These are phyloP conservation scores for Volutella citrinella DNA, from an alignment of 2,329 filamentous ascomycete genomes.

Conservation along the genomic window DNA sequence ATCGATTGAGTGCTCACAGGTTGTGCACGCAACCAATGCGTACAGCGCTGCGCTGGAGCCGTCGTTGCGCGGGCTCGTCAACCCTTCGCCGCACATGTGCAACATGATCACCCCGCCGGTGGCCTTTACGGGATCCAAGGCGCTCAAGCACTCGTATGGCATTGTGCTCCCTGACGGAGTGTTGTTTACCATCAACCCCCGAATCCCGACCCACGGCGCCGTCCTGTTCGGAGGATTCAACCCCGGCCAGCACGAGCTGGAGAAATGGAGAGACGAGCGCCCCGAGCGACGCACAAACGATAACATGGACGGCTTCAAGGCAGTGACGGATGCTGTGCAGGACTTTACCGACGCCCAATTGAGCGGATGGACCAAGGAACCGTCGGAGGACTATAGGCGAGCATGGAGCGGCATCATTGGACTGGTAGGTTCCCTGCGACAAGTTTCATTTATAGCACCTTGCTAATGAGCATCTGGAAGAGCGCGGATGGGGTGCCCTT, in stretches of 20 bases:
- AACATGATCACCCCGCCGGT: slow-evolving; percentile 5
- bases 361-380: slow-evolving; percentile 3
- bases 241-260: slow-evolving; percentile 7
- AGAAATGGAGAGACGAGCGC: slow-evolving; percentile 4
- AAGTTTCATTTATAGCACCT: background rate
- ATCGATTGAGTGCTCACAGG: slow-evolving; percentile 5
- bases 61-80: slow-evolving; percentile 9
- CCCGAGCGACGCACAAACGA: slow-evolving; percentile 8
- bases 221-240: slow-evolving; percentile 10
- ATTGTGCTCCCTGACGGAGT: slow-evolving; percentile 6
- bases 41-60: slow-evolving; percentile 11
- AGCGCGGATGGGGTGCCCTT: slow-evolving; percentile 11
- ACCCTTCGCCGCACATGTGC: slow-evolving; percentile 11
- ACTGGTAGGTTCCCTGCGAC: background rate
- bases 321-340: slow-evolving; percentile 7
- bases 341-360: slow-evolving; percentile 9
- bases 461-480: slow-evolving; percentile 1
- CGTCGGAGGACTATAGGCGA: background rate
- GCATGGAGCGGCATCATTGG: slow-evolving; percentile 11
- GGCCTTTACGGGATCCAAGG: background rate
- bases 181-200: slow-evolving; percentile 8
- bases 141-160: slow-evolving; percentile 11
- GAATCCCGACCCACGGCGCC: slow-evolving; percentile 1
- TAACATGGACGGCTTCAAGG: slow-evolving; percentile 3
- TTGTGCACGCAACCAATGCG: slow-evolving; percentile 13